Conservation (phyloP, 1,139 yeast species). For the Yamadazyma atlantica region DNA sequence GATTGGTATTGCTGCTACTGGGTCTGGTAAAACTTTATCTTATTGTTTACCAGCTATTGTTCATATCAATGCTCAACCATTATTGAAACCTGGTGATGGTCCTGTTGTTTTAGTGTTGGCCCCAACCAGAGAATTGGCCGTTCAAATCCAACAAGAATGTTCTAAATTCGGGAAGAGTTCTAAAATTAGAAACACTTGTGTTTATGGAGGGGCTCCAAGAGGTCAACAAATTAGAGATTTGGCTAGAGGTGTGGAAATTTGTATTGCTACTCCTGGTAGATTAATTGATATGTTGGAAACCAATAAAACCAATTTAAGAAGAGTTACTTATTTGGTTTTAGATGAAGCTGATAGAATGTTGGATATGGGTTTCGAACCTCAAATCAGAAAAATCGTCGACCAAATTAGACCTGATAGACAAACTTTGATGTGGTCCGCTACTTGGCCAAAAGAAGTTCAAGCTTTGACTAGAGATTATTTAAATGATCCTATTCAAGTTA, state of each 20-base stretch:
- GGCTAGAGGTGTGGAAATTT: conserved; percentile 91
- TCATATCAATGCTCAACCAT: conserved; percentile 97
- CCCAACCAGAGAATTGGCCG: conserved; percentile 98
- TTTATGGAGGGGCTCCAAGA: conserved; percentile 98
- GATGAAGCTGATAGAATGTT: conserved; percentile 97
- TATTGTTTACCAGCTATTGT: conserved; percentile 96
- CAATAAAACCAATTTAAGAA: conserved; percentile 90
- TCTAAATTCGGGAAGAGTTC: conserved; percentile 90
- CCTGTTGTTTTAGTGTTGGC: conserved; percentile 95
- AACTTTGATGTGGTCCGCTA: conserved; percentile 99
- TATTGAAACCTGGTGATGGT: conserved; percentile 91
- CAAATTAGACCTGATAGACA: conserved; percentile 97
- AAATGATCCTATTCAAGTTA: conserved; percentile 92
- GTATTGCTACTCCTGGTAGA: conserved; percentile 98
- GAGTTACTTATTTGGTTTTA: conserved; percentile 94
- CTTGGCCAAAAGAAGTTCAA: conserved; percentile 99
- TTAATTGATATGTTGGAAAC: conserved; percentile 95
- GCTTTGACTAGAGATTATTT: conserved; percentile 87
- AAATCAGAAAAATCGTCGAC: conserved; percentile 90
- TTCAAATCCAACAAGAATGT: conserved; percentile 95
- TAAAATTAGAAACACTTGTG: conserved; percentile 94
- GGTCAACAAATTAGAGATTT: conserved; percentile 97
- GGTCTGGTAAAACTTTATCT: conserved; percentile 97
- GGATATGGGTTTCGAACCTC: conserved; percentile 98
- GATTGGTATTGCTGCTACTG: conserved; percentile 98